phyloP scores from a whole-genome alignment of 768 basidiomycete genomes.

The Rubroboletus satanas region DNA sequence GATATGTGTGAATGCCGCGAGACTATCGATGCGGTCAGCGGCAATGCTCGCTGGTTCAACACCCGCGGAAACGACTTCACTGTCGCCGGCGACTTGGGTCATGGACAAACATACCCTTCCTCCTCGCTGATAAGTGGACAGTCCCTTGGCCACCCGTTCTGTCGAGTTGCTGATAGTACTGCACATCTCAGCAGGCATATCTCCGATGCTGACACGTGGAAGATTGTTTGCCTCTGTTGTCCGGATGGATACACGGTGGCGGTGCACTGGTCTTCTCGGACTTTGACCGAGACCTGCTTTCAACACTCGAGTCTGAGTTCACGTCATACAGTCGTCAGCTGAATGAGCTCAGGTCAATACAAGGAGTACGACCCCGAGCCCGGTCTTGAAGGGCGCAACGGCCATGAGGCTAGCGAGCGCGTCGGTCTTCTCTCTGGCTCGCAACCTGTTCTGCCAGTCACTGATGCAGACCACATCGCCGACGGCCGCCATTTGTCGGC shows the following conservation, averaged over 20 bases:
- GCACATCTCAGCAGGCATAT: no score
- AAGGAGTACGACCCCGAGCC: constrained; percentile 44
- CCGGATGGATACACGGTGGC: background rate
- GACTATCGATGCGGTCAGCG: no score
- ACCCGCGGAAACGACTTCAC: no score
- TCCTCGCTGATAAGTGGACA: no score
- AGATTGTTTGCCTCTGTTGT: no score
- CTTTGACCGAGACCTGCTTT: background rate
- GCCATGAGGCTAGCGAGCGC: constrained; percentile 24
- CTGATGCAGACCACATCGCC: constrained; percentile 8
- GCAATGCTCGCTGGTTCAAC: no score
- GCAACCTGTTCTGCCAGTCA: constrained; percentile 10
- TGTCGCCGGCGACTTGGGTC: no score
- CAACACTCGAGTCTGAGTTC: background rate
- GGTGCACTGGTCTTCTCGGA: background rate
- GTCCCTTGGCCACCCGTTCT: no score
- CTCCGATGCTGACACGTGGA: no score
- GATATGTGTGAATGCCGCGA: no score
- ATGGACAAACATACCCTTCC: no score
- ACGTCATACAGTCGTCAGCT: background rate
- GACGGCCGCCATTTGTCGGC: background rate
- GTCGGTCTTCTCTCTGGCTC: constrained; percentile 36
- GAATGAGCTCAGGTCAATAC: constrained; percentile 11
- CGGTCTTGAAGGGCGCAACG: constrained; percentile 5
- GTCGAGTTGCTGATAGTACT: no score